Conservation (phyloP, 768 basidiomycete species). For the Kwoniella botswanensis region DNA sequence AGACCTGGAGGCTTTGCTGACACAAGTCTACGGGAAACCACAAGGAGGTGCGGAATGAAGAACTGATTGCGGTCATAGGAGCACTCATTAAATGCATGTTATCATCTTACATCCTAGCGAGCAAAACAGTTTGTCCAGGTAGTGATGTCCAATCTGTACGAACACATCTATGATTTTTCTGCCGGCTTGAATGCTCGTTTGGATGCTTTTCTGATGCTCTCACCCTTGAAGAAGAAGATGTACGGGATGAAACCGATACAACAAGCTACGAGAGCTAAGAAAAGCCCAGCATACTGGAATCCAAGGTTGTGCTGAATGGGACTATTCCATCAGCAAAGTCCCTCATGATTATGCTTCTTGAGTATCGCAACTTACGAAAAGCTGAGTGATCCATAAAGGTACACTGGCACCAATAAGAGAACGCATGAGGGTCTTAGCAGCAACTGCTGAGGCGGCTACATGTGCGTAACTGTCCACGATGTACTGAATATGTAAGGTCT, state of each 20-base stretch:
- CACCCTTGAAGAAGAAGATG: conserved; percentile 48
- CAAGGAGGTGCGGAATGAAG: not conserved
- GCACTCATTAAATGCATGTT: too few species aligned
- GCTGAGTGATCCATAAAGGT: conserved; percentile 75
- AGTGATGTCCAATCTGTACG: too few species aligned
- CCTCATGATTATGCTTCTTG: not conserved
- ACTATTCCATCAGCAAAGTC: not conserved
- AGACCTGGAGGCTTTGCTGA: conserved; percentile 18
- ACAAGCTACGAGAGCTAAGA: conserved; percentile 43
- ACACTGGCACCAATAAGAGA: conserved; percentile 74
- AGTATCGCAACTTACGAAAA: conserved; percentile 56
- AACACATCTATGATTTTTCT: too few species aligned
- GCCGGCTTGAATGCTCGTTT: conserved; percentile 23
- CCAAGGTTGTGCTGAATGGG: conserved; percentile 36
- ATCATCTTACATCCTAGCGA: too few species aligned
- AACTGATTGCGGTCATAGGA: too few species aligned
- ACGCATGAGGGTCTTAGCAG: conserved; percentile 69
- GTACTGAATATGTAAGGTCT: not conserved
- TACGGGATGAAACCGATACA: conserved; percentile 44
- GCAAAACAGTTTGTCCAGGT: too few species aligned
- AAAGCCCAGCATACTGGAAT: conserved; percentile 40
- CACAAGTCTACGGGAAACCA: conserved; percentile 11
- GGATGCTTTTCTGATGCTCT: conserved; percentile 30
- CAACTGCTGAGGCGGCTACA: conserved; percentile 63
- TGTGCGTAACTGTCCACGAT: conserved; percentile 50